Evolutionary conservation across 345 rosid species (phyloP), one percentile per base, ranked within the genome.

Genomic region (Odontarrhena argentea): DNA sequence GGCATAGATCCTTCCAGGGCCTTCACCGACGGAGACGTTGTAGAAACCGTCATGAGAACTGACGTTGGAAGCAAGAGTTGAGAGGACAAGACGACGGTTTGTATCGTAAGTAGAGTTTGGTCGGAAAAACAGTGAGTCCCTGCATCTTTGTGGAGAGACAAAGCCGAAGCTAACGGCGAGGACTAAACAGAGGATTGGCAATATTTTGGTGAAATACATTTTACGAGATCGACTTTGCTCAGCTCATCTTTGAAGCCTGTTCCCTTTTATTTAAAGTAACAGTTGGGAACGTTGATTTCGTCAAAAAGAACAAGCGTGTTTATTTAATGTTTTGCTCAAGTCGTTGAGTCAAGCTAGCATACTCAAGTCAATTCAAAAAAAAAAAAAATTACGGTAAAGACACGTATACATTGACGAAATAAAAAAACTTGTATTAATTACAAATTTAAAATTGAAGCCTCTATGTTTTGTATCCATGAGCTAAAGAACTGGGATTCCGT

Each of bases 21-120:
- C 64, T 38, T 64, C 47, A 13, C 83, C 83, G 1, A 38, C 2
- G 3, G 85, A 74, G n/a, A 46, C 51, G 13, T 67, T 74, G 71
- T 71, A 83, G 42, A 25, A 71, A 0, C 75, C 71, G 13, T 63
- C 67, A 34, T 61, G 38, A 44, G 74, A 60, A 25, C 68, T 69
- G 40, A 69, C 61, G 59, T 69, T 44, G 55, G 74, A 60, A 14
- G 74, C 61, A 52, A 69, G 74, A 43, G 67, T n/a, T 60, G 68
- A 69, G 53, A 69, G 74, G 11, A 52, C 3, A 9, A 69, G 61
- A 45, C 46, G 68, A 60, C 74, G 74, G 24, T 52, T 69, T 9
- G 22, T 51, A 7, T 60, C 61, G 26, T 60, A 69, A 9, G 67
- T 52, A 24, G 55, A 0, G 24, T 52, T 52, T 7, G 48, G 74